Conservation (phyloP, 495 filamentous ascomycete genomes). For the Aeminium ludgeri region DNA sequence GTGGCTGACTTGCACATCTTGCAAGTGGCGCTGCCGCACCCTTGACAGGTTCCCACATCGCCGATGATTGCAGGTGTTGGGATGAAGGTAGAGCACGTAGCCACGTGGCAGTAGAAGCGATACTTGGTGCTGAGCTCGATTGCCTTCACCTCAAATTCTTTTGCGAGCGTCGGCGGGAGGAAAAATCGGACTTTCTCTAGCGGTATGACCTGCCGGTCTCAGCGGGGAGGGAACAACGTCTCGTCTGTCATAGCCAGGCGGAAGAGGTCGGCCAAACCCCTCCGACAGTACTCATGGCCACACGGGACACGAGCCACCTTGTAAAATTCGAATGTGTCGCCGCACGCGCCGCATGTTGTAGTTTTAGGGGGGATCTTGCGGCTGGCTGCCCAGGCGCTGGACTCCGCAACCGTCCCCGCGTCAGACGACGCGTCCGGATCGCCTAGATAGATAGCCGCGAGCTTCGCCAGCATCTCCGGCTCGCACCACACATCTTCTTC, state of each 20-base stretch:
- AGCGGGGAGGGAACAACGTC: slow-evolving; percentile 11
- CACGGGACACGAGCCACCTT: slow-evolving; percentile 3
- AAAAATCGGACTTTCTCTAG: slow-evolving; percentile 3
- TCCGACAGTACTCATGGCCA: slow-evolving; percentile 7
- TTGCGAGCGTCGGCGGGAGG: slow-evolving; percentile 1
- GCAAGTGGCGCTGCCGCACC: slow-evolving; percentile 5
- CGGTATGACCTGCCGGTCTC: slow-evolving; percentile 2
- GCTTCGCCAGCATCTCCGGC: neutral
- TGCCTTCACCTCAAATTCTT: slow-evolving; percentile 1
- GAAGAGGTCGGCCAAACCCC: slow-evolving; percentile 7
- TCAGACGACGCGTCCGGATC: neutral
- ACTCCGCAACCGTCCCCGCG: neutral
- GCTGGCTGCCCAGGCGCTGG: neutral
- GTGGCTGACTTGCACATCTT: slow-evolving; percentile 5
- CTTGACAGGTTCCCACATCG: slow-evolving; percentile 3
- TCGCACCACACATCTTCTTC: neutral
- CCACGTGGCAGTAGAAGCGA: slow-evolving; percentile 10
- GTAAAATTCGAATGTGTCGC: slow-evolving; percentile 2
- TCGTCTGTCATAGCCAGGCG: slow-evolving; percentile 8
- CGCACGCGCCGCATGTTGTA: slow-evolving; percentile 2
- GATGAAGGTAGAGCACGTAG: slow-evolving; percentile 7
- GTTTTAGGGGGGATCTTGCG: neutral
- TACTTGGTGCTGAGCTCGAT: slow-evolving; percentile 4
- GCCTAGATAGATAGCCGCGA: neutral
- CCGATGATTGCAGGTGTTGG: neutral